These are phyloP conservation scores for Erigeron canadensis DNA, from an alignment of 129 eudicot genomes.

Conservation along the genomic window DNA sequence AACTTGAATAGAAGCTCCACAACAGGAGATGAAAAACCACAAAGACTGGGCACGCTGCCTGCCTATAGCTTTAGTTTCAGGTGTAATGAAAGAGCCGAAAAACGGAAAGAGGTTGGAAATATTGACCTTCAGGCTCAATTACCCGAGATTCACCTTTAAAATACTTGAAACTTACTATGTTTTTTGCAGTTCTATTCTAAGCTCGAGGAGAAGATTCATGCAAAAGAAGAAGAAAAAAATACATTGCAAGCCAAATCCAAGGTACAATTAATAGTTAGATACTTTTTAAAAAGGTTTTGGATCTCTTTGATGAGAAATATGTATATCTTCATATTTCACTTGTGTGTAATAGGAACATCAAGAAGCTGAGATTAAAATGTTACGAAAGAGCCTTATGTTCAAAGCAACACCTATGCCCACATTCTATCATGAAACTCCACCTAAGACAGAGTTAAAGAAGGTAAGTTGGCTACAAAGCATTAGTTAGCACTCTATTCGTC, in stretches of 20 bases:
- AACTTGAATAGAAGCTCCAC: slow-evolving; percentile 34
- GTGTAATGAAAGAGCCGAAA: slow-evolving; percentile 93
- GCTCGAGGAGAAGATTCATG: slow-evolving; percentile 96
- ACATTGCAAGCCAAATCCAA: slow-evolving; percentile 74
- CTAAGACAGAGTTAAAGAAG: slow-evolving; percentile 89
- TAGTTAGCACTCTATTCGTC: background rate
- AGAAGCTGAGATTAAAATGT: slow-evolving; percentile 89
- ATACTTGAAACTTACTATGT: background rate
- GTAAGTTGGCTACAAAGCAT: slow-evolving; percentile 33
- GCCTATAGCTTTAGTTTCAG: slow-evolving; percentile 71
- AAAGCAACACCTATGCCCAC: slow-evolving; percentile 99
- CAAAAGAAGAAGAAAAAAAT: slow-evolving; percentile 82
- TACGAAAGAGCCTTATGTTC: slow-evolving; percentile 79
- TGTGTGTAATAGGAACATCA: slow-evolving; percentile 65
- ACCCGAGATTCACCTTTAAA: background rate
- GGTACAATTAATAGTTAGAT: slow-evolving; percentile 37
- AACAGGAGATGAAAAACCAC: slow-evolving; percentile 55
- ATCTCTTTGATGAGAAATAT: background rate
- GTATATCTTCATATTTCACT: background rate
- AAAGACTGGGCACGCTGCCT: slow-evolving; percentile 62
- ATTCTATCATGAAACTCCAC: slow-evolving; percentile 93
- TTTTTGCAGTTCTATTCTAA: slow-evolving; percentile 74
- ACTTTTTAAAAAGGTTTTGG: slow-evolving; percentile 6
- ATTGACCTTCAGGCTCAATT: background rate
- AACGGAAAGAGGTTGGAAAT: slow-evolving; percentile 72